Evolutionary conservation across 73 alveolate species (phyloP).

Genomic region (Paramecium caudatum): DNA sequence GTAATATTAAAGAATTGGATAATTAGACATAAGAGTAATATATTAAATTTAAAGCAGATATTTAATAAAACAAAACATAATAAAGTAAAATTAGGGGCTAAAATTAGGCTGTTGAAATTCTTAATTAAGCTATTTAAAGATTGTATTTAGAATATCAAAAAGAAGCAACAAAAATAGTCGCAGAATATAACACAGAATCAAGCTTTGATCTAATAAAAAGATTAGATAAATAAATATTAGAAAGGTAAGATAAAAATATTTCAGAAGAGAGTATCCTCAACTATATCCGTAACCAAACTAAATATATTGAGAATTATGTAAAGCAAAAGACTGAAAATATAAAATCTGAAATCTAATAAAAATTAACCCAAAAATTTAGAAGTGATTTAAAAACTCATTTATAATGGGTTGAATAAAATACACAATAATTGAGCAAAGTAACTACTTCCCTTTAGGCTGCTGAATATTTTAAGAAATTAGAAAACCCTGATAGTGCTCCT

Average conservation of each 20-base stretch:
- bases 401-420: background rate
- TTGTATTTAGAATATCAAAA: background rate
- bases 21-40: background rate
- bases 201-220: background rate
- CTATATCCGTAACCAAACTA: background rate
- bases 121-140: background rate
- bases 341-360: background rate
- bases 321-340: background rate
- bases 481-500: background rate
- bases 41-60: background rate
- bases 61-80: background rate
- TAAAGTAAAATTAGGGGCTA: background rate
- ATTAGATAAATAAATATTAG: background rate
- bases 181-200: background rate
- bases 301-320: background rate
- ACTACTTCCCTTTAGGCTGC: background rate
- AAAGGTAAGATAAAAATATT: background rate
- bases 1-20: background rate
- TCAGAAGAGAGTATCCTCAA: background rate
- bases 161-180: background rate
- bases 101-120: background rate
- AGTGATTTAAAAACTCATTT: background rate
- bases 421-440: background rate
- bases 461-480: background rate
- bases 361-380: background rate